Base-by-base conservation (phyloP, 345 rosid genomes). In the Linum lewisii region DNA sequence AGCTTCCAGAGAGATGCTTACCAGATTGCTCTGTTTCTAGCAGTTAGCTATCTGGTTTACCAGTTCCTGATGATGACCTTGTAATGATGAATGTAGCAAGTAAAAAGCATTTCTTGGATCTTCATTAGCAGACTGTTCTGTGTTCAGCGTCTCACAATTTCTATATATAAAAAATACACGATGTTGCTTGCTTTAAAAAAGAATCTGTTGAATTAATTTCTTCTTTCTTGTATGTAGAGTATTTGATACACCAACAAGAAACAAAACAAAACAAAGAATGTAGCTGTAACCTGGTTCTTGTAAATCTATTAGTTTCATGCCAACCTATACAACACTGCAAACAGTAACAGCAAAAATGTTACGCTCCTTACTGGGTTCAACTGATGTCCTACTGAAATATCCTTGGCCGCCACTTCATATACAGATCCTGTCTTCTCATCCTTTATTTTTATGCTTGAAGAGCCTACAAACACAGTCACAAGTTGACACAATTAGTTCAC, bases 51-150 rank as follows among this genome's bases (percentile, higher is more conserved):
- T 66, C 76, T 88, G 72, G 85, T 88, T 77, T 87, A 88, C 77
- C 93, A 86, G 76, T 92, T 81, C 76, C 63, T 91, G 69, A 88
- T 71, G 78, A 76, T 81, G 74, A 92, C 95, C 63, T 71, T 91
- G 75, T 91, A 64, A 68, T 52, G 1, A 2, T 19, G 5, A 21
- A 21, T 20, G 34, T 29, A 4, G 24, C 54, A 51, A 7, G 19
- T 18, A 7, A 1, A 51, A 21, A 51, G 54, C 21, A 51, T 51
- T 7, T 51, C 15, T 51, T 51, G 54, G 10, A 5, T 0, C 38
- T 34, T 34, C 38, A 34, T 34, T 34, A 6, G 38, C 10, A 11
- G 7, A 5, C 38, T 6, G 10, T 5, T 34, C 5, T 34, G 38
- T 34, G 38, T 34, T 34, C 38, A 34, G 5, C 38, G 5, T 34